Evolutionary conservation across 176 grass and related monocot species (phyloP), one percentile per base, ranked within the genome.

Genomic region (Cenchrus americanus): DNA sequence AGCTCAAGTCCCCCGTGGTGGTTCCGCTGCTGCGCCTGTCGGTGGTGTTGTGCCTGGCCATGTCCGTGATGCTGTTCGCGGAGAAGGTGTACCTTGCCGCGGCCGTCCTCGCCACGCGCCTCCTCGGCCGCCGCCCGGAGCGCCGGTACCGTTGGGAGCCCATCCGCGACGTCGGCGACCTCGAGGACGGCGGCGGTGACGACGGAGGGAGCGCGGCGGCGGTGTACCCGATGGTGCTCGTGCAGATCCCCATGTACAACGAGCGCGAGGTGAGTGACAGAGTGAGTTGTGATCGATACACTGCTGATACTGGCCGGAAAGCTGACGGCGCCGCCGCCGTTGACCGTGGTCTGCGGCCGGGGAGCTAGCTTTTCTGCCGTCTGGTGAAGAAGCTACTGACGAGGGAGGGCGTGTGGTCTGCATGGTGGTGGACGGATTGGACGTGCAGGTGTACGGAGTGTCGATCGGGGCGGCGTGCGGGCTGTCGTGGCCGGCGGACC

Each of bases 241-340:
- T 97, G 42, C 94, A 97, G 86, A 97, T 97, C 84, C 94, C 94
- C 62, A 94, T 97, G 94, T 94, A 89, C 81, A 97, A 97, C 69
- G 94, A 97, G 69, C 91, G 87, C 60, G 94, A 94, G 92, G 94
- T 96, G 80, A 71, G 79, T n/a, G n/a, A n/a, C n/a, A n/a, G n/a
- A n/a, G n/a, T 4, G 2, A 1, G 58, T 8, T 8, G 22, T 30
- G 27, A 30, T 30, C 27, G 27, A 30, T 30, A 30, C 27, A 37
- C 34, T 37, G 4, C 34, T 37, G 34, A 37, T 37, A 37, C 34
- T 37, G 34, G 34, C 34, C 34, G 34, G 34, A 37, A 37, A 37
- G 34, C 34, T 37, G 34, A 37, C 34, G 34, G 4, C 2, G 30
- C 4, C 10, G 71, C 19, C 69, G 11, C 5, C n/a, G 13, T 60